Base-by-base conservation (phyloP, 805 yeast genomes). In the Saccharomycopsis schoenii region DNA sequence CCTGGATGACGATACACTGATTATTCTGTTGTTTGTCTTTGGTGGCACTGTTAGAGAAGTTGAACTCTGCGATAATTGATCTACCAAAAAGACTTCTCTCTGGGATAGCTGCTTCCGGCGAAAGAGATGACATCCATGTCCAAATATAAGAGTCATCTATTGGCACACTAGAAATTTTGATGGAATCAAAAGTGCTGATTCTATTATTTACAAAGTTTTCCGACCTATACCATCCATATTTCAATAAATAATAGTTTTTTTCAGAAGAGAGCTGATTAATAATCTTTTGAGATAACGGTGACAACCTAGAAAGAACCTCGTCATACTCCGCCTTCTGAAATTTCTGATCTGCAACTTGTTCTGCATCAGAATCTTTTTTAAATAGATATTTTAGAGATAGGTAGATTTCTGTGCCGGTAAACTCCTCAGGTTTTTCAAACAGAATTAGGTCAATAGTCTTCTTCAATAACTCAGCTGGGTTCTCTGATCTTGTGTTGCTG, bases 141-240 rank as follows among this genome's bases (percentile, higher is more conserved):
- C 97, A 90, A 36, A 89, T 88, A 68, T 86, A 90, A 71, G 87
- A 90, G 71, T 90, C 97, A 71, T 89, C 96, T 17, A 90, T 82
- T 4, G 88, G 79, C 0, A 88, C 85, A 62, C 88, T 80, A 10
- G 81, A 74, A 12, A 88, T 77, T 17, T 47, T 47, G 11, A 47
- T 21, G n/a, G 52, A 47, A 12, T 47, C 52, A 47, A 47, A 2
- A 6, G 52, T 12, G 12, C 52, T 47, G 34, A 47, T 47, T 15
- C 52, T 19, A 47, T 47, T 21, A 24, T 47, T 47, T 21, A 12
- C 21, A 12, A 47, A 47, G 2, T 9, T 47, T 37, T 25, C 64
- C 54, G 57, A 58, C 39, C 21, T 57, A 57, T 25, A 43, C 66
- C 66, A 64, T 4, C 66, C 66, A 42, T 60, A 62, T 42, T 61